Conservation (phyloP, 192 early-diverging fungal genomes). For the Hyaloraphidium curvatum region DNA sequence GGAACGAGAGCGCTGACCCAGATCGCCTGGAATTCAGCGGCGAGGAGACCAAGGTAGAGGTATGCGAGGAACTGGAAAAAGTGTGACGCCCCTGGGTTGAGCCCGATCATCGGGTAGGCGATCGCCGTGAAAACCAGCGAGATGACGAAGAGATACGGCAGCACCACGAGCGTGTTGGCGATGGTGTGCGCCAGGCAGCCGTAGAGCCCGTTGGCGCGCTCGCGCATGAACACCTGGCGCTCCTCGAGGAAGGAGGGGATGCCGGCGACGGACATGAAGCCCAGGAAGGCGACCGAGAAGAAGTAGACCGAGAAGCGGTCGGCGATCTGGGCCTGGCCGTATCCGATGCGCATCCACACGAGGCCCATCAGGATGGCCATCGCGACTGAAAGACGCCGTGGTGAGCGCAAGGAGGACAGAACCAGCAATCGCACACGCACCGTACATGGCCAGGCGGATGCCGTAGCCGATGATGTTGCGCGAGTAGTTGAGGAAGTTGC, state of each 20-base stretch:
- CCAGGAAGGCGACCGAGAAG: conserved; percentile 14
- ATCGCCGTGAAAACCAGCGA: conserved; percentile 14
- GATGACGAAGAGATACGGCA: conserved; percentile 15
- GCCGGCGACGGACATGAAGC: conserved; percentile 19
- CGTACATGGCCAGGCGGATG: conserved; percentile 19
- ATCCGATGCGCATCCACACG: conserved; percentile 7
- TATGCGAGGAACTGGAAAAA: conserved; percentile 19
- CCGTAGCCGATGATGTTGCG: conserved; percentile 15
- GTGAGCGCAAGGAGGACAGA: conserved; percentile 1
- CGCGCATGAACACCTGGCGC: conserved; percentile 20
- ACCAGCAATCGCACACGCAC: conserved; percentile 16
- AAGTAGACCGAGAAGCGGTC: conserved; percentile 17
- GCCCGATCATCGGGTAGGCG: conserved; percentile 14
- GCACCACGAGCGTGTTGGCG: conserved; percentile 15
- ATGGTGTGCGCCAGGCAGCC: conserved; percentile 17
- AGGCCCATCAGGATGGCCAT: neutral
- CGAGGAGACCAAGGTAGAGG: conserved; percentile 17
- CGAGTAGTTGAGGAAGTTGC: neutral
- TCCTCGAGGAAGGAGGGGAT: conserved; percentile 22
- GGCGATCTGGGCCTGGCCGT: conserved; percentile 10
- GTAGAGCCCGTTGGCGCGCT: conserved; percentile 27
- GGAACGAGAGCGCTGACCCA: conserved; percentile 15
- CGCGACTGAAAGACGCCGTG: neutral
- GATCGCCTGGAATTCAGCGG: conserved; percentile 18
- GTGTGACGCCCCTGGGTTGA: conserved; percentile 6